phyloP scores from a whole-genome alignment of 139 green algal genomes.

The Deuterostichococcus epilithicus region DNA sequence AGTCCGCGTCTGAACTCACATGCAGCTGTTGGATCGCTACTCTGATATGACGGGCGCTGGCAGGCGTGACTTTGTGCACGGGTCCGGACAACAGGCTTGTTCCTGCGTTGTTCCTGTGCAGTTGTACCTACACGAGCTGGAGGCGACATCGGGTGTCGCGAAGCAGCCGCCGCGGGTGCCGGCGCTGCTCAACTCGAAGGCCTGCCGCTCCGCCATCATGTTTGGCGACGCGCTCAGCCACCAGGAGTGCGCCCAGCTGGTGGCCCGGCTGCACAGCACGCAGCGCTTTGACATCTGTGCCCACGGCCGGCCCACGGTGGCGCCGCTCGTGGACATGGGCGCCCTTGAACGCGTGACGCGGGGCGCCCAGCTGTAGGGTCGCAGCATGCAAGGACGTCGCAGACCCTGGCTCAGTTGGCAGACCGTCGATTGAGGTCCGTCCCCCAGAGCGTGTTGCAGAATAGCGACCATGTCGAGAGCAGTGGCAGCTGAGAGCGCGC shows the following conservation, averaged over 20 bases:
- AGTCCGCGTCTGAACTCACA: too few relatives aligned
- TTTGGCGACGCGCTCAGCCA: constrained; percentile 67
- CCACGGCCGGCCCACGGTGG: constrained; percentile 70
- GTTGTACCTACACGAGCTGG: constrained; percentile 61
- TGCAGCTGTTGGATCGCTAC: too few relatives aligned
- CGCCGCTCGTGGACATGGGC: constrained; percentile 40
- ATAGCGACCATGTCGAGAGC: too few relatives aligned
- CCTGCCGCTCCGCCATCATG: constrained; percentile 81
- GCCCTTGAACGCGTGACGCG: constrained; percentile 9
- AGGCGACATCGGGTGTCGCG: constrained; percentile 22
- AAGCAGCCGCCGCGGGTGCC: constrained; percentile 39
- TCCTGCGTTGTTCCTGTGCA: constrained; percentile 14
- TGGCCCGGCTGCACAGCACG: constrained; percentile 43
- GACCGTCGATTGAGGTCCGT: too few relatives aligned
- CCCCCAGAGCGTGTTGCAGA: too few relatives aligned
- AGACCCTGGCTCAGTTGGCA: too few relatives aligned
- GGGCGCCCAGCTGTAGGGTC: too few relatives aligned
- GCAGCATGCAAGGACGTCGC: too few relatives aligned
- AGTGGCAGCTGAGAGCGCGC: too few relatives aligned
- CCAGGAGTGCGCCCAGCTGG: constrained; percentile 40
- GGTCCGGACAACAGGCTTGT: too few relatives aligned
- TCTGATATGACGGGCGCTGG: too few relatives aligned
- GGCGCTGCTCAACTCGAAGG: constrained; percentile 56
- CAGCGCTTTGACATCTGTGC: constrained; percentile 70
- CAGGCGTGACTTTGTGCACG: too few relatives aligned